phyloP scores from a whole-genome alignment of 108 stramenopile genomes.

The Conticribra weissflogii region DNA sequence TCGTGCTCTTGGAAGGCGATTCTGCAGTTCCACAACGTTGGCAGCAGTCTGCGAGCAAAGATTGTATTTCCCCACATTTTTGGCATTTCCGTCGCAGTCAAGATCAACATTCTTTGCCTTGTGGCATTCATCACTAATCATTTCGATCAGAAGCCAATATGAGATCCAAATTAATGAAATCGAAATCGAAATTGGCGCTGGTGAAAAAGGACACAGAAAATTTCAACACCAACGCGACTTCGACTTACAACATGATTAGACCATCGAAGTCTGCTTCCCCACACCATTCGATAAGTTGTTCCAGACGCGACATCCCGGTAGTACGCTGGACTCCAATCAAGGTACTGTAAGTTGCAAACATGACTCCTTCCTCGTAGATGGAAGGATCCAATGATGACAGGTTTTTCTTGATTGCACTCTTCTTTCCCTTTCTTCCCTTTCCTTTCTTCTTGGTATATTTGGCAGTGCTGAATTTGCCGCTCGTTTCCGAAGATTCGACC shows the following conservation, averaged over 20 bases:
- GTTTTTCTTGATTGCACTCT: too few species aligned
- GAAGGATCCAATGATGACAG: conserved; percentile 16
- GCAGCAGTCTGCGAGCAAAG: conserved; percentile 49
- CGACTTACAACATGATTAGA: conserved; percentile 29
- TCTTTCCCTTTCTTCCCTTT: conserved; percentile 24
- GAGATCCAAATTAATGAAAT: too few species aligned
- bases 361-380: conserved; percentile 47
- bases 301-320: conserved; percentile 42
- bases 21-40: conserved; percentile 67
- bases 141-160: neutral
- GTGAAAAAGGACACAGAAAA: neutral
- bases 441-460: conserved; percentile 20
- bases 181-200: neutral
- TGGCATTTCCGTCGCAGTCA: conserved; percentile 42
- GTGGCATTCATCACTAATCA: conserved; percentile 62
- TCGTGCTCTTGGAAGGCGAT: conserved; percentile 65
- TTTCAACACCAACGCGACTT: neutral
- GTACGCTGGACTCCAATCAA: conserved; percentile 41
- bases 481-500: neutral
- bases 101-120: conserved; percentile 63
- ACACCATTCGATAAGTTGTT: conserved; percentile 66
- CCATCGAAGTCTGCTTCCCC: conserved; percentile 64
- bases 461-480: conserved; percentile 5
- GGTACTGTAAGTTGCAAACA: conserved; percentile 57
- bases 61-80: conserved; percentile 18